A percentile compares a stretch with the other conserved stretches of the same genome.
These are phyloP conservation scores for Rhodotorula glutinis DNA, from an alignment of 1,284 basidiomycete species.

Conservation along the genomic window DNA sequence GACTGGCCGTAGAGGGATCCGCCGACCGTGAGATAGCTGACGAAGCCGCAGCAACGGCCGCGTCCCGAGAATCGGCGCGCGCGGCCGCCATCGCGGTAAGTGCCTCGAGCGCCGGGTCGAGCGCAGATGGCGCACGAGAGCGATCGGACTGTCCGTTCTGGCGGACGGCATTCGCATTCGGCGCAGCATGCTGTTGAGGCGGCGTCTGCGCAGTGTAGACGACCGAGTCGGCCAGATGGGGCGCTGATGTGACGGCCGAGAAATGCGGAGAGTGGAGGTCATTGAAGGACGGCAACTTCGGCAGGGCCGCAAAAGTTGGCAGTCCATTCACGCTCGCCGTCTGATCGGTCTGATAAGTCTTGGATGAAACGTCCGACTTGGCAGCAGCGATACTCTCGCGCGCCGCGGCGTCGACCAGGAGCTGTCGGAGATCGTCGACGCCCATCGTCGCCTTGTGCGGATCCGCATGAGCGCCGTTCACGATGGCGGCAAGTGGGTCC, in stretches of 20 bases:
- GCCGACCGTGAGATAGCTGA: not conserved
- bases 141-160: too few species aligned
- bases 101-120: conserved; percentile 14
- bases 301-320: not conserved
- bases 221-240: conserved; percentile 3
- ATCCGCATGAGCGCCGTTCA: too few species aligned
- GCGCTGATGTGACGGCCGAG: conserved; percentile 3
- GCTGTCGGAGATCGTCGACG: too few species aligned
- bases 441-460: too few species aligned
- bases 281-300: not conserved
- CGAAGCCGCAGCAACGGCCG: not conserved
- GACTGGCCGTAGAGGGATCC: not conserved
- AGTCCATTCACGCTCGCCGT: not conserved
- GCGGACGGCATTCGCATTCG: not conserved
- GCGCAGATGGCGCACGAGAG: not conserved
- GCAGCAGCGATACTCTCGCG: not conserved
- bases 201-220: conserved; percentile 5
- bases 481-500: too few species aligned
- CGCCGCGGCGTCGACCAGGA: too few species aligned
- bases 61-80: conserved; percentile 6
- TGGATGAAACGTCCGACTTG: not conserved
- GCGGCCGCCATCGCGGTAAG: conserved; percentile 6
- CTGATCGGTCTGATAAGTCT: not conserved
- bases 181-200: not conserved
- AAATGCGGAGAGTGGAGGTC: not conserved